phyloP scores from a whole-genome alignment of 2,329 filamentous ascomycete species.

The Ascochyta viciae-villosae region DNA sequence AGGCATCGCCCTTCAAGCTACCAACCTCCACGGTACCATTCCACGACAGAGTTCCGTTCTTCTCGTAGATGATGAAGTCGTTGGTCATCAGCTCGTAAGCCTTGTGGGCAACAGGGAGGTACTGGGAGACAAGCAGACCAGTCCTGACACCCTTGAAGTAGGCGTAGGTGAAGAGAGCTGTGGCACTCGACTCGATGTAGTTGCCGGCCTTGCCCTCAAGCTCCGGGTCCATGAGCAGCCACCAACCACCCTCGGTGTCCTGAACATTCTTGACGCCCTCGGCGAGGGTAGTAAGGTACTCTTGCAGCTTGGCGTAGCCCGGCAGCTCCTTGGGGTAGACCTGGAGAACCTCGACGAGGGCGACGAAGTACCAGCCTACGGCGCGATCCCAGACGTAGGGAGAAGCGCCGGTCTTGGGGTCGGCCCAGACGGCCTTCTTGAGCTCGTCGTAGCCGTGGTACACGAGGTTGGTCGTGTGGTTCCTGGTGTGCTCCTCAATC shows the following conservation, averaged over 20 bases:
- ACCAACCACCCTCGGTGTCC: conserved; percentile 62
- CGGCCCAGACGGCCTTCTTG: conserved; percentile 46
- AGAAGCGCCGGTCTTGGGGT: conserved; percentile 44
- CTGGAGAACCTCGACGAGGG: conserved; percentile 58
- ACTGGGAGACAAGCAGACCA: conserved; percentile 44
- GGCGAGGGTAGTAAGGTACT: conserved; percentile 53
- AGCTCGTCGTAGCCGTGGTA: conserved; percentile 47
- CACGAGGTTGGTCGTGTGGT: conserved; percentile 42
- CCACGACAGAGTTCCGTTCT: conserved; percentile 58
- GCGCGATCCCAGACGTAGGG: conserved; percentile 50
- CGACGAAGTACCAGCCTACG: conserved; percentile 50
- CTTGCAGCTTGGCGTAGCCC: conserved; percentile 47
- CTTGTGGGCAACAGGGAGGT: conserved; percentile 50
- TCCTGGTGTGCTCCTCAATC: conserved; percentile 45
- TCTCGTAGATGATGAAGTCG: conserved; percentile 55
- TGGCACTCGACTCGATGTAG: conserved; percentile 67
- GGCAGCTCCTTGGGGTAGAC: conserved; percentile 51
- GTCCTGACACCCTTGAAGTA: conserved; percentile 46
- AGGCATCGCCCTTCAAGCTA: conserved; percentile 58
- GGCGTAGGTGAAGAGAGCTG: conserved; percentile 57
- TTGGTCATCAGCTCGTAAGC: conserved; percentile 55
- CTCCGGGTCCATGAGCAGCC: conserved; percentile 62
- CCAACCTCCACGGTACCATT: conserved; percentile 62
- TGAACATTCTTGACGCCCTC: conserved; percentile 53
- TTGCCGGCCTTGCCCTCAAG: conserved; percentile 58